A percentile compares a stretch with the other conserved stretches of the same genome.
Conservation (phyloP, 2,329 filamentous ascomycete genomes). For the Xylogone sp. region DNA sequence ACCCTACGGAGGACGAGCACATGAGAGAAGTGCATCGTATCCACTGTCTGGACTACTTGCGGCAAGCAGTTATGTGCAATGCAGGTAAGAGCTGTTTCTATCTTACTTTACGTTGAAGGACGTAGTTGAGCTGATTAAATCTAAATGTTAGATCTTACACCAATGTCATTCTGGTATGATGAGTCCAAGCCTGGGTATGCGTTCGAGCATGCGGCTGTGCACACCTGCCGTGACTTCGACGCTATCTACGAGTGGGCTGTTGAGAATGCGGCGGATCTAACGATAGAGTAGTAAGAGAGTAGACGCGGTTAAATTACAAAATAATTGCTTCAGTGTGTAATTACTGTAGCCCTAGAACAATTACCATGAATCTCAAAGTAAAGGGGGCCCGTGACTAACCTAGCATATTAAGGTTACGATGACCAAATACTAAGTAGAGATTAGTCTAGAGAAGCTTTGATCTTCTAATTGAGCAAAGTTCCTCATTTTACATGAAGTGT, state of each 20-base stretch:
- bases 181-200: not conserved
- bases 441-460: too few relatives aligned
- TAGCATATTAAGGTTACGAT: too few relatives aligned
- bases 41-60: not conserved
- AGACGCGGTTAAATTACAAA: not conserved
- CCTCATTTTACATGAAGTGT: too few relatives aligned
- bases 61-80: not conserved
- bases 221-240: not conserved
- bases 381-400: too few relatives aligned
- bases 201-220: not conserved
- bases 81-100: not conserved
- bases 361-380: too few relatives aligned
- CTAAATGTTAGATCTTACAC: not conserved
- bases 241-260: not conserved
- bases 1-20: not conserved
- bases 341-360: too few relatives aligned
- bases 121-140: not conserved
- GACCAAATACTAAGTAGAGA: too few relatives aligned
- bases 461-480: too few relatives aligned
- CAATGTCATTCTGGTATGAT: not conserved
- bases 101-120: not conserved
- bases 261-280: not conserved
- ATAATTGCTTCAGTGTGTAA: too few relatives aligned
- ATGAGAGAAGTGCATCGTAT: not conserved
- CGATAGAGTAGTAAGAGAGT: not conserved